Evolutionary conservation across 768 basidiomycete species (phyloP).

Genomic region (Leccinum subgranulosum): DNA sequence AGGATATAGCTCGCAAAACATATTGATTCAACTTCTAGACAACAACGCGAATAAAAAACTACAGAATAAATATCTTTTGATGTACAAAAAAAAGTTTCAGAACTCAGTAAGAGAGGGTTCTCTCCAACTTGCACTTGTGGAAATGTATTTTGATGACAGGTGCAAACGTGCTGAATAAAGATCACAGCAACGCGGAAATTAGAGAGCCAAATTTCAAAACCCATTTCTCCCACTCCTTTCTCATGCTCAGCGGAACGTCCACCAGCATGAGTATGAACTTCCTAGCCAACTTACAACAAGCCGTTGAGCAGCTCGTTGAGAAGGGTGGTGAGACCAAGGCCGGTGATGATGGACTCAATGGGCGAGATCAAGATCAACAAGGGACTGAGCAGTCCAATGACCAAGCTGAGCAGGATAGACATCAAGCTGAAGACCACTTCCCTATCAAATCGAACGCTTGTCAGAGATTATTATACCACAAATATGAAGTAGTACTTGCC

Average conservation of each 20-base stretch:
- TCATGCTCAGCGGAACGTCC: no score
- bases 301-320: conserved; percentile 2
- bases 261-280: no score
- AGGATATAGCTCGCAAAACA: neutral
- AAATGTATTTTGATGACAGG: no score
- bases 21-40: no score
- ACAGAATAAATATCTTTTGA: no score
- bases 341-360: conserved; percentile 5
- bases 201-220: no score
- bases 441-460: neutral
- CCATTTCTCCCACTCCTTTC: no score
- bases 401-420: conserved; percentile 1
- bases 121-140: no score
- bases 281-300: conserved; percentile 1
- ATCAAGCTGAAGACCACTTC: conserved; percentile 7
- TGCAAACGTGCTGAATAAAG: no score
- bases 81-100: neutral
- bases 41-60: no score
- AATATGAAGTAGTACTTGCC: neutral
- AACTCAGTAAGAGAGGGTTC: no score
- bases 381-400: conserved; percentile 1
- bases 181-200: no score
- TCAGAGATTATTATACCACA: neutral
- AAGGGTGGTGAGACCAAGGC: conserved; percentile 1
- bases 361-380: conserved; percentile 5